Base-by-base conservation (phyloP, 345 rosid species). In the Lepidium sativum region DNA sequence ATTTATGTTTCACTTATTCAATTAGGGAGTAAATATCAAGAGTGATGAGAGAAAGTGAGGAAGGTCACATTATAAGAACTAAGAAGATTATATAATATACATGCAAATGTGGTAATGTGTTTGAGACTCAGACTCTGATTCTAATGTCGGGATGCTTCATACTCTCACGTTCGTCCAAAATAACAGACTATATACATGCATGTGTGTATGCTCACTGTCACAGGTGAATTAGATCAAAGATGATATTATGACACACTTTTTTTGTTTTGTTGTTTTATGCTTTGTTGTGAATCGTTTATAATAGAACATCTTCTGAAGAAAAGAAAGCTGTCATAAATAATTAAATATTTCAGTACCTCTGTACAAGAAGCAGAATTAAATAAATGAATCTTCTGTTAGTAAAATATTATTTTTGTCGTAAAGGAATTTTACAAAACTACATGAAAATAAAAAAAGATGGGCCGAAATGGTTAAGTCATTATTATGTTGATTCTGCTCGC, bases 401-500 rank as follows among this genome's bases (percentile, higher is more conserved):
- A 20, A n/a, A n/a, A n/a, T n/a, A n/a, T n/a, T n/a, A n/a, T n/a
- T n/a, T n/a, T n/a, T n/a, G n/a, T n/a, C n/a, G n/a, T n/a, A n/a
- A n/a, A n/a, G n/a, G n/a, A n/a, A n/a, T n/a, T n/a, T n/a, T n/a
- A n/a, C n/a, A n/a, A n/a, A n/a, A n/a, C n/a, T n/a, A n/a, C n/a
- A n/a, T n/a, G n/a, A n/a, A n/a, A n/a, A n/a, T n/a, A n/a, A n/a
- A n/a, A n/a, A n/a, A n/a, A n/a, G n/a, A n/a, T n/a, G n/a, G n/a
- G n/a, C n/a, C n/a, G n/a, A n/a, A n/a, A n/a, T n/a, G n/a, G n/a
- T n/a, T n/a, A n/a, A n/a, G 25, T 23, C 71, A 53, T 42, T 49
- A 64, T 71, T 71, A 56, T 64, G 70, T 71, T 40, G 33, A 56
- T 71, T 71, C 70, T 64, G 60, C 44, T 64, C 70, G 54, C 65